These are phyloP conservation scores for Ceratobasidium sp. DNA, from an alignment of 1,284 basidiomycete species.

Conservation along the genomic window DNA sequence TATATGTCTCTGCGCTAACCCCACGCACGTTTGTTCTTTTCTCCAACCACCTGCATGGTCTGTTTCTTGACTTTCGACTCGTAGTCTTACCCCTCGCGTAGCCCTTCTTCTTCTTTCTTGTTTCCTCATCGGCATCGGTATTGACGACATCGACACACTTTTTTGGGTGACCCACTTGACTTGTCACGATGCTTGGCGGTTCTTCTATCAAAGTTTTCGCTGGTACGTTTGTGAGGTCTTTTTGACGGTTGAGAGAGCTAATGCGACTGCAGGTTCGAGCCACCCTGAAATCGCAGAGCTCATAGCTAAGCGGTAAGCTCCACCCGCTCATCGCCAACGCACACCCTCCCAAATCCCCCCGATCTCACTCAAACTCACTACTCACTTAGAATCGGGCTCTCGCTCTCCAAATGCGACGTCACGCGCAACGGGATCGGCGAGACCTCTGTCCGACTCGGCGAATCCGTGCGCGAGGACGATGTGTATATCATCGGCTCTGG, in stretches of 20 bases:
- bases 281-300: slow-evolving; percentile 96
- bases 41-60: slow-evolving; percentile 11
- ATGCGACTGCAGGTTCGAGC: slow-evolving; percentile 73
- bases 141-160: slow-evolving; percentile 41
- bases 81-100: slow-evolving; percentile 5
- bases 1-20: not conserved
- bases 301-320: slow-evolving; percentile 85
- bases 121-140: slow-evolving; percentile 13
- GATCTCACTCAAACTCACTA: not conserved
- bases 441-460: slow-evolving; percentile 89
- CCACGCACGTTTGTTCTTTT: not conserved
- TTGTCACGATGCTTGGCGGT: slow-evolving; percentile 71
- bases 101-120: slow-evolving; percentile 44
- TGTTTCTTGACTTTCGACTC: slow-evolving; percentile 18
- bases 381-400: slow-evolving; percentile 76
- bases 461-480: slow-evolving; percentile 97
- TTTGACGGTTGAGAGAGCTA: slow-evolving; percentile 28
- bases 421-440: slow-evolving; percentile 92
- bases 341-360: slow-evolving; percentile 34
- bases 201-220: slow-evolving; percentile 92
- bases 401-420: slow-evolving; percentile 85
- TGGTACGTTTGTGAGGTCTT: slow-evolving; percentile 65
- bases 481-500: slow-evolving; percentile 99
- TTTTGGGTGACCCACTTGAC: slow-evolving; percentile 23
- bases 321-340: slow-evolving; percentile 46